Conservation (phyloP, 495 filamentous ascomycete genomes). For the Hypoxylon lienhwacheense region DNA sequence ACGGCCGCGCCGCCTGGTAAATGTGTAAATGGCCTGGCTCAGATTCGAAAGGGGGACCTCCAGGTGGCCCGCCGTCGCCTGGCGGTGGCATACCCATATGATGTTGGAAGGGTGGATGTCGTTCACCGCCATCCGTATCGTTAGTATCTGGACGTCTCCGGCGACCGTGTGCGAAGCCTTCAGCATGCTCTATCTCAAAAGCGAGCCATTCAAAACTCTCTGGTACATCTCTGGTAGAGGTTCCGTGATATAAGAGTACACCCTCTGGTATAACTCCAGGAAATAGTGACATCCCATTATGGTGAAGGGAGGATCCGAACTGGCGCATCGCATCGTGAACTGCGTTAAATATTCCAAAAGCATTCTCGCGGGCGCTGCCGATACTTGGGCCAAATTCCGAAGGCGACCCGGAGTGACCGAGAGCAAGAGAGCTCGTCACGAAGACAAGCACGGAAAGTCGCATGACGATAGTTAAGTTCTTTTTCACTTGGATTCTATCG, state of each 20-base stretch:
- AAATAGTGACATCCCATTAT: constrained; percentile 71
- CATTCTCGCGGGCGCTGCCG: constrained; percentile 47
- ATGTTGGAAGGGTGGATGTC: not conserved
- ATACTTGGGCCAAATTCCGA: constrained; percentile 31
- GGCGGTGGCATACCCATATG: not conserved
- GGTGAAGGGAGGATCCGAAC: constrained; percentile 68
- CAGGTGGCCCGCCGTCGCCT: not conserved
- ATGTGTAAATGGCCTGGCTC: constrained; percentile 57
- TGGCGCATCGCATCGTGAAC: constrained; percentile 68
- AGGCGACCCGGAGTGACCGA: not conserved
- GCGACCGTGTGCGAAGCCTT: constrained; percentile 53
- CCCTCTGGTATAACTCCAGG: constrained; percentile 59
- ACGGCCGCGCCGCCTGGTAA: constrained; percentile 51
- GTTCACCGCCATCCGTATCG: not conserved
- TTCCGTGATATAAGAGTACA: constrained; percentile 66
- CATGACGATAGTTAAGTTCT: not conserved
- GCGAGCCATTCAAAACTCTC: constrained; percentile 66
- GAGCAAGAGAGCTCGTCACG: constrained; percentile 1
- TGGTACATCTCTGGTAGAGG: constrained; percentile 41
- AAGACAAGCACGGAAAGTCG: constrained; percentile 9
- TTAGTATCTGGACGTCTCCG: not conserved
- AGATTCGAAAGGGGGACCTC: constrained; percentile 4
- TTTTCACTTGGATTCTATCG: not conserved
- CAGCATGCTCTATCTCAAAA: constrained; percentile 69
- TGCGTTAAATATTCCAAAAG: constrained; percentile 66